Evolutionary conservation across 2,329 filamentous ascomycete genomes (phyloP), one percentile per base, ranked within the genome.

Genomic region (Aspergillus pseudoglaucus): DNA sequence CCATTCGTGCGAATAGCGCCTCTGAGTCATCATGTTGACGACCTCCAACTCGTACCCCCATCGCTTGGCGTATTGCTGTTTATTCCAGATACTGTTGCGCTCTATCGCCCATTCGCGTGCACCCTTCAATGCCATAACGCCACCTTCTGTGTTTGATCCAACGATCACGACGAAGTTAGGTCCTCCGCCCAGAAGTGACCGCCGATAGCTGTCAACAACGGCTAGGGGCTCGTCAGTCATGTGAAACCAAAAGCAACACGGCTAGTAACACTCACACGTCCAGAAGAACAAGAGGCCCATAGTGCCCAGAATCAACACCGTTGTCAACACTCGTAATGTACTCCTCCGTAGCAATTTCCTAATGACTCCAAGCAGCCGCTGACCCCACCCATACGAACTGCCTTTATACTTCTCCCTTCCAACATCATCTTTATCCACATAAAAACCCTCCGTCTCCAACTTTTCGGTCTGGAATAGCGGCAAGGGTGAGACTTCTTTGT

Each of bases 111-210:
- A 98, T 72, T 98, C 93, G 52, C 90, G 82, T 17, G 91, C 87
- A 0, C 91, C 91, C 69, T 98, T 98, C 91, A 90, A 96, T 64
- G 96, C 91, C 90, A 97, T 97, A 6, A 98, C 93, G 60, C 93
- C 93, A 50, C 93, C 93, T 43, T 93, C 93, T 54, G 95, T 81
- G 63, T 98, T 98, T 47, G 93, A 90, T 20, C 87, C 90, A 17
- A 97, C 76, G 53, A 98, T 90, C 47, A 98, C 86, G 55, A 98
- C 93, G 63, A 87, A 90, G 62, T 95, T 97, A 63, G 85, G 84
- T 17, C 93, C 93, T 43, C 88, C 88, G 44, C 91, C 90, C 3
- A 94, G 75, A 32, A 83, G 73, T 42, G 85, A 78, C 70, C 87
- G 79, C 60, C 89, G 82, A 75, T 88, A 95, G 51, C 69, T 63